Percentiles rank a stretch among this genome's conserved stretches.
These are phyloP conservation scores for Linderina pennispora DNA, from an alignment of 192 early-diverging fungal genomes.

Conservation along the genomic window DNA sequence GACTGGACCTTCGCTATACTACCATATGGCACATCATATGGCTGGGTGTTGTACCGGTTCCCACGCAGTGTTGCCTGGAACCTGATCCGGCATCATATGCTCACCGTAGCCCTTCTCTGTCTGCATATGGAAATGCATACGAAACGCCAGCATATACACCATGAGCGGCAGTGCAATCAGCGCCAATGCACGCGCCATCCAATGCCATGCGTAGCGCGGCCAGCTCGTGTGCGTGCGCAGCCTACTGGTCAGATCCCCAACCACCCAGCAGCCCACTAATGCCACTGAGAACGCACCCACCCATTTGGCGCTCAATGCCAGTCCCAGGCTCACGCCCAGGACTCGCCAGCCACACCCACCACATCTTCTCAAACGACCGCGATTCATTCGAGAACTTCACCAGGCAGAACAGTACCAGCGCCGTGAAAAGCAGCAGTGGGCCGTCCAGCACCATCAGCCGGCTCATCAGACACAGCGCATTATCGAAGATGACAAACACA, in stretches of 20 bases:
- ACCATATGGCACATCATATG: conserved; percentile 1
- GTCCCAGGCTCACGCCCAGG: conserved; percentile 53
- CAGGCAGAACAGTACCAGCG: conserved; percentile 36
- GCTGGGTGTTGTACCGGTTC: conserved; percentile 46
- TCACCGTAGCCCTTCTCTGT: conserved; percentile 75
- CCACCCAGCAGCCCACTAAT: conserved; percentile 73
- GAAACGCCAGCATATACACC: conserved; percentile 77
- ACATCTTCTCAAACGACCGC: conserved; percentile 50
- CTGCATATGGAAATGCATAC: conserved; percentile 77
- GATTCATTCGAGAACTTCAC: conserved; percentile 53
- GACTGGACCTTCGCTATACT: background rate
- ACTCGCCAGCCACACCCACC: conserved; percentile 50
- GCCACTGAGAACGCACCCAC: conserved; percentile 84
- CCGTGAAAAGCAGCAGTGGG: conserved; percentile 58
- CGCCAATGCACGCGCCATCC: conserved; percentile 68
- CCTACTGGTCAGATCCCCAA: conserved; percentile 79
- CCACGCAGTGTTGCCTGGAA: conserved; percentile 78
- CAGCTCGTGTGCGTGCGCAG: conserved; percentile 61
- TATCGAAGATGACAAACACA: conserved; percentile 53
- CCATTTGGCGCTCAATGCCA: conserved; percentile 77
- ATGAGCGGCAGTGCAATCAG: conserved; percentile 69
- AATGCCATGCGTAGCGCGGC: conserved; percentile 62
- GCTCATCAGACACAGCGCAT: conserved; percentile 46
- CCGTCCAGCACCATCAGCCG: conserved; percentile 60
- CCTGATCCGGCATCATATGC: conserved; percentile 73